Evolutionary conservation across 1,139 yeast species (phyloP).

Genomic region (Yarrowia galli): DNA sequence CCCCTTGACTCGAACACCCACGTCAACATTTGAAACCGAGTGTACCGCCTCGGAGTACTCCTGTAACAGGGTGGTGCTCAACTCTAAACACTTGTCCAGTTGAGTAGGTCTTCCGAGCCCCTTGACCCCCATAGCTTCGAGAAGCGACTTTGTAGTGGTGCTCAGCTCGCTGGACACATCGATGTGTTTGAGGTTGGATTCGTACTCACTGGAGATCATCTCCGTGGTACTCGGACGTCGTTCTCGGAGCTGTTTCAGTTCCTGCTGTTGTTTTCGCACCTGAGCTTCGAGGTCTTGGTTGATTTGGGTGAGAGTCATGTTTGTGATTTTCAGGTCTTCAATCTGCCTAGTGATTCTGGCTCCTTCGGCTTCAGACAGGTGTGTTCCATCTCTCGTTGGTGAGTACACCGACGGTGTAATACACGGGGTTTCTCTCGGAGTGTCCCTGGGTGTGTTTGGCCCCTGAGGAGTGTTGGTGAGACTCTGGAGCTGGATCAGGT

Average conservation of each 20-base stretch:
- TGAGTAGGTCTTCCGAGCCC: conserved; percentile 25
- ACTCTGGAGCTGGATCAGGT: conserved; percentile 9
- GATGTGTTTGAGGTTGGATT: background rate
- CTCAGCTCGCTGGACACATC: conserved; percentile 7
- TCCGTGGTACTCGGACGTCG: conserved; percentile 4
- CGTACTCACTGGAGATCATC: background rate
- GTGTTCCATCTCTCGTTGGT: conserved; percentile 5
- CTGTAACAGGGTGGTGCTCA: conserved; percentile 12
- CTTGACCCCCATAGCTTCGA: conserved; percentile 20
- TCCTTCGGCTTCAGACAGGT: conserved; percentile 27
- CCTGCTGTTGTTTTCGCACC: conserved; percentile 32
- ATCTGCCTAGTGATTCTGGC: conserved; percentile 30
- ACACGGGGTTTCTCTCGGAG: conserved; percentile 15
- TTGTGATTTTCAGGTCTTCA: conserved; percentile 29
- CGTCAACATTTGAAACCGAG: conserved; percentile 2
- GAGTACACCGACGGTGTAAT: conserved; percentile 16
- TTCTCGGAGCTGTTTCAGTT: conserved; percentile 17
- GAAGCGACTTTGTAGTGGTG: background rate
- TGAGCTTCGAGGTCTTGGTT: conserved; percentile 23
- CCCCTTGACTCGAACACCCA: conserved; percentile 12
- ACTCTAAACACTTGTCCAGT: conserved; percentile 19
- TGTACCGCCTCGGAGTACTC: conserved; percentile 24
- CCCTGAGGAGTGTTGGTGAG: conserved; percentile 6
- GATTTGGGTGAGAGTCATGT: conserved; percentile 31
- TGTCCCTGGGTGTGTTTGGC: conserved; percentile 3